Evolutionary conservation across 1,139 yeast genomes (phyloP).

Genomic region (Saccharomyces hybrid): DNA sequence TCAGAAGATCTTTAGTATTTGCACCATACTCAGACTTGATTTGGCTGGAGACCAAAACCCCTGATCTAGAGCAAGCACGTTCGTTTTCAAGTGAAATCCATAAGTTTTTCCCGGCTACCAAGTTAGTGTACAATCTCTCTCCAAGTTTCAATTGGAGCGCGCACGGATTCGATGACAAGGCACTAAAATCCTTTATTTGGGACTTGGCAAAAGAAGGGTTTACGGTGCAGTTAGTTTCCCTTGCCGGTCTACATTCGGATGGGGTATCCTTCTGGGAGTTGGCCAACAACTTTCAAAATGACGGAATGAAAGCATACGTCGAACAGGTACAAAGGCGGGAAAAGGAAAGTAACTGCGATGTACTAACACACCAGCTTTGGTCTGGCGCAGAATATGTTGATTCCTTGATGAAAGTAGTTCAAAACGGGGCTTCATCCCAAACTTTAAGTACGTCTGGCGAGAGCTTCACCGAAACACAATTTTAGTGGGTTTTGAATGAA

Average conservation of each 20-base stretch:
- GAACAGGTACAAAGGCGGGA: constrained; percentile 44
- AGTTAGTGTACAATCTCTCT: constrained; percentile 50
- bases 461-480: constrained; percentile 41
- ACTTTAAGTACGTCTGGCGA: constrained; percentile 40
- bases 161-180: constrained; percentile 44
- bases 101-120: constrained; percentile 42
- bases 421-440: constrained; percentile 40
- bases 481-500: constrained; percentile 9
- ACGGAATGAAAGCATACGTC: constrained; percentile 54
- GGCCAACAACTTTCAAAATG: constrained; percentile 39
- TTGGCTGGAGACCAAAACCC: constrained; percentile 55
- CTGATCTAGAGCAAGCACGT: constrained; percentile 45
- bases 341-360: constrained; percentile 41
- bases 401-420: constrained; percentile 38
- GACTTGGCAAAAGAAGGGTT: constrained; percentile 51
- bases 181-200: constrained; percentile 43
- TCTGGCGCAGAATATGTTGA: constrained; percentile 51
- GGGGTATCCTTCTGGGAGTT: constrained; percentile 46
- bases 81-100: constrained; percentile 43
- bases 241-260: constrained; percentile 48
- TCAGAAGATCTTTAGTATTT: constrained; percentile 44
- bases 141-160: constrained; percentile 55
- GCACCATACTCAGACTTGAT: constrained; percentile 52
- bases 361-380: constrained; percentile 54
- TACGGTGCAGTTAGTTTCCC: constrained; percentile 45